Base-by-base conservation (phyloP, 2,329 filamentous ascomycete genomes). In the Aspergillus niger region DNA sequence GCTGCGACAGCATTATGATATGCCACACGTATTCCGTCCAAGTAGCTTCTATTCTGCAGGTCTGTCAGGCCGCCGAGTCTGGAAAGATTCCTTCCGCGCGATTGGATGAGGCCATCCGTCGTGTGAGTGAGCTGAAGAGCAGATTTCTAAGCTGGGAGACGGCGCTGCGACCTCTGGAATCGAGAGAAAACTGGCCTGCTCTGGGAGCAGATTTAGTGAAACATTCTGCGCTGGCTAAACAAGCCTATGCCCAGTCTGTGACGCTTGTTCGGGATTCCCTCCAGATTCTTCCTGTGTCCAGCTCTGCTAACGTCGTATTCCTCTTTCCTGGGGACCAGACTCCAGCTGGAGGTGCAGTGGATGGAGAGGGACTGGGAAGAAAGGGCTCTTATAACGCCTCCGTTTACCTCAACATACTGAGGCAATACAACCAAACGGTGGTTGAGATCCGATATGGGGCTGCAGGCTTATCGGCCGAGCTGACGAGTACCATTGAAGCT, bases 1-100 rank as follows among this genome's bases (percentile, higher is more conserved):
- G 80, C 20, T 75, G 74, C 52, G 79, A 81, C 58, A 80, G 76
- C 56, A 66, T 79, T 5, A 80, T 81, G 77, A 69, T 81, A n/a
- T 80, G 78, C 47, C 77, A 81, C 62, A 80, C 77, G 0, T 76
- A 76, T 58, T 67, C 71, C 5, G 72, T 76, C 38, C 78, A 81
- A 60, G 66, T 79, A 17, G 73, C 69, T 3, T 76, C 78, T 1
- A 78, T 80, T 17, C 67, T 78, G 39, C 65, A 69, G 28, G 74
- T 81, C 2, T 71, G 74, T 22, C 61, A 74, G 49, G 77, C 77
- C 15, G 67, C 78, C 0, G 69, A 72, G 43, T 72, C 70, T 24
- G 77, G 76, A 5, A 65, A 69, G 4, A 64, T 81, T 22, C 63
- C 71, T 1, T 55, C 66, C 44, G 57, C 68, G 5, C 67, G 71